These are phyloP conservation scores for Coemansia sp. DNA, from an alignment of 192 early-diverging fungal species.

Conservation along the genomic window DNA sequence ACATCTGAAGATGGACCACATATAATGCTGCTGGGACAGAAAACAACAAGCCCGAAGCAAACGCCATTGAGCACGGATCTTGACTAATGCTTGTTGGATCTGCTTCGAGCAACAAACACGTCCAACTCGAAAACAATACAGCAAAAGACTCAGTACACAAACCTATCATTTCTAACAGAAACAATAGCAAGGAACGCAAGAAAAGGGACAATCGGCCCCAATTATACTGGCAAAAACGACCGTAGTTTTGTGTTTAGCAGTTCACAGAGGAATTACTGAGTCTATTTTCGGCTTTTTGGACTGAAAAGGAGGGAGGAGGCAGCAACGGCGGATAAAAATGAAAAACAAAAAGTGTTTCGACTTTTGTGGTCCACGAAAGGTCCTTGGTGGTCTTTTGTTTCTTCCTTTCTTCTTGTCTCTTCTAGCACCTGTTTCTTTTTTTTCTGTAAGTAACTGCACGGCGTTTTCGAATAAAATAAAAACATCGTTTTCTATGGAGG, in stretches of 20 bases:
- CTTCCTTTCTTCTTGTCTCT: neutral
- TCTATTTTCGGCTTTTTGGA: neutral
- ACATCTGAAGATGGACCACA: too few species aligned
- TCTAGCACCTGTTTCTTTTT: neutral
- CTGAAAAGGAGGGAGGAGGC: neutral
- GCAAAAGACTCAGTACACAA: neutral
- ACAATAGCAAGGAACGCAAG: neutral
- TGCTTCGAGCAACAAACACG: neutral
- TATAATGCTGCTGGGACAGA: neutral
- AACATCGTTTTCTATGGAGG: neutral
- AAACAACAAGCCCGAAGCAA: neutral
- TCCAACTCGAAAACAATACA: neutral
- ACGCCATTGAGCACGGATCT: neutral
- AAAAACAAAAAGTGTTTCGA: neutral
- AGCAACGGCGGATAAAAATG: conserved; percentile 1
- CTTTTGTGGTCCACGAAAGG: neutral
- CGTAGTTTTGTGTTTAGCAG: neutral
- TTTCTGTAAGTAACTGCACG: neutral
- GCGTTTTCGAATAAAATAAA: neutral
- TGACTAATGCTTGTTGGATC: neutral
- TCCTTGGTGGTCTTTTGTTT: neutral
- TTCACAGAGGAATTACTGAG: neutral
- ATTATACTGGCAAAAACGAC: neutral
- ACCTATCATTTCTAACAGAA: neutral
- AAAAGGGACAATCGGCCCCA: neutral